phyloP scores from a whole-genome alignment of 129 eudicot species.

The Daucus carota region DNA sequence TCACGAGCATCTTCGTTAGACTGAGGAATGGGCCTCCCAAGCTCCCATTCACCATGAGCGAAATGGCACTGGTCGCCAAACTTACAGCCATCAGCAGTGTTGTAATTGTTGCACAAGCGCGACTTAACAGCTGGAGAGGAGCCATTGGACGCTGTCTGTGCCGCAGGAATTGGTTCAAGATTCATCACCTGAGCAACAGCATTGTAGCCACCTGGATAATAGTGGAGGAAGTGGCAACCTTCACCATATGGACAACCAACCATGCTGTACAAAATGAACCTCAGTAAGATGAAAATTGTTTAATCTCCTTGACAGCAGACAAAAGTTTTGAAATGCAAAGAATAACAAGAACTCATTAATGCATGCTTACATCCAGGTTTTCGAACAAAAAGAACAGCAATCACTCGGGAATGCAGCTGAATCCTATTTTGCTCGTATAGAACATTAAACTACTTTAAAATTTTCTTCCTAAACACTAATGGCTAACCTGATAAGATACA shows the following conservation, averaged over 20 bases:
- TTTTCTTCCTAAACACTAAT: too few species aligned
- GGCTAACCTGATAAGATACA: too few species aligned
- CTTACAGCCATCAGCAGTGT: constrained; percentile 81
- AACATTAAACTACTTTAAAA: too few species aligned
- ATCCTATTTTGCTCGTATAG: too few species aligned
- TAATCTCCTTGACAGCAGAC: too few species aligned
- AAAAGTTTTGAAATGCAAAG: too few species aligned
- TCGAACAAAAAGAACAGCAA: too few species aligned
- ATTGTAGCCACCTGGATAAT: constrained; percentile 86
- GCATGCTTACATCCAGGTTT: too few species aligned
- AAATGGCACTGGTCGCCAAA: constrained; percentile 81
- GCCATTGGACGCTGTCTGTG: constrained; percentile 35
- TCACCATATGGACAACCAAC: constrained; percentile 93
- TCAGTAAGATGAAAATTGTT: constrained; percentile 6
- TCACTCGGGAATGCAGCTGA: too few species aligned
- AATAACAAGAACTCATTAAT: too few species aligned
- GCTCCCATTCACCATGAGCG: constrained; percentile 91
- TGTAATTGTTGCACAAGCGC: constrained; percentile 68
- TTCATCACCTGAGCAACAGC: constrained; percentile 83
- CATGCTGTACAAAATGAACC: constrained; percentile 35
- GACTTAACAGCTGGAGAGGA: constrained; percentile 45
- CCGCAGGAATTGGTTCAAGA: constrained; percentile 40
- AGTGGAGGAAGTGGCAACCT: constrained; percentile 88
- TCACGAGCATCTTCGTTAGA: constrained; percentile 44
- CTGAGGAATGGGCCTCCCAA: constrained; percentile 49